phyloP scores from a whole-genome alignment of 352 stramenopile genomes.

The Phytophthora fragariaefolia region DNA sequence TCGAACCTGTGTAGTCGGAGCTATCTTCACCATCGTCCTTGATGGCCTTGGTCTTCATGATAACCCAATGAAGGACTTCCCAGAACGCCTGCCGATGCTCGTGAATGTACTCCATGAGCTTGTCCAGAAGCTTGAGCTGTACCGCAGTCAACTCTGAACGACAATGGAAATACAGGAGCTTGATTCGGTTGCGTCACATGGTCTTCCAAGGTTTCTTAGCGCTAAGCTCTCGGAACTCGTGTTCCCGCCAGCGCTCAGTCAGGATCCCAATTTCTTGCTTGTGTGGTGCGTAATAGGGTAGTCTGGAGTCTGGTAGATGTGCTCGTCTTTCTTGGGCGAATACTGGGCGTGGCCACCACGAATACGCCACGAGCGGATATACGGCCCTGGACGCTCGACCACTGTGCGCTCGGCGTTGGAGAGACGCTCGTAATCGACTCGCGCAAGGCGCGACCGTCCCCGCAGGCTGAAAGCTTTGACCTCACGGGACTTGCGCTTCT shows the following conservation, averaged over 20 bases:
- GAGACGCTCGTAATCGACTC: not conserved
- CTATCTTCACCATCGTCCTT: too few species aligned
- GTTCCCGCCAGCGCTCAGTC: not conserved
- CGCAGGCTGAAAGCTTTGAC: not conserved
- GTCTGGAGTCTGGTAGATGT: not conserved
- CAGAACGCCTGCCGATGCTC: too few species aligned
- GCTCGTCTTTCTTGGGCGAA: not conserved
- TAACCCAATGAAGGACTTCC: too few species aligned
- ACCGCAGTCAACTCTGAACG: too few species aligned
- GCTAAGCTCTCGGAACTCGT: not conserved
- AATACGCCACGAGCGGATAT: not conserved
- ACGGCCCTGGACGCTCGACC: not conserved
- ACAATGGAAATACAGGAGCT: slow-evolving; percentile 3
- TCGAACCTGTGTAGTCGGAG: too few species aligned
- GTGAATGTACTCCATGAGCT: too few species aligned
- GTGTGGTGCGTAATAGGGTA: not conserved
- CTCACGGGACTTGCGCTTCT: not conserved
- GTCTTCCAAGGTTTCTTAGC: not conserved
- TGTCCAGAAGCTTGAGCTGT: too few species aligned
- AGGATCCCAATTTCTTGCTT: not conserved
- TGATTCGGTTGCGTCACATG: not conserved
- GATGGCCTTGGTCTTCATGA: too few species aligned
- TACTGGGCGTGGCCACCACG: not conserved
- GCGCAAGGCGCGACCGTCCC: too few species aligned
- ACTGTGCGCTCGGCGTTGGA: not conserved